phyloP scores from a whole-genome alignment of 768 basidiomycete species.

The Naganishia onofrii region DNA sequence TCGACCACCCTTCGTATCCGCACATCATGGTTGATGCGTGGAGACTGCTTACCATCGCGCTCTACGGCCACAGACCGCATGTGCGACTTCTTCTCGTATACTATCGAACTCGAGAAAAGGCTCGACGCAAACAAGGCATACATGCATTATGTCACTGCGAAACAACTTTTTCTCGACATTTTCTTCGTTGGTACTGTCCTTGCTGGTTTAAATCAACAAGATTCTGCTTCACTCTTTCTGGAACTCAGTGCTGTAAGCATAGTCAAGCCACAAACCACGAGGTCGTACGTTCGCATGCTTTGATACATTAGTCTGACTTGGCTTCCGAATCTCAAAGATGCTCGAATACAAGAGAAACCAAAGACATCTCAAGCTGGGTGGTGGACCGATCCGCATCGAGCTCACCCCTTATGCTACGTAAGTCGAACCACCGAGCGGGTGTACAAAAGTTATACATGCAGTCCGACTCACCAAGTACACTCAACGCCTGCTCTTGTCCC shows the following conservation, averaged over 20 bases:
- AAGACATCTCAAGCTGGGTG: slow-evolving; percentile 1
- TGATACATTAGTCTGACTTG: not conserved
- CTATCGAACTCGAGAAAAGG: slow-evolving; percentile 4
- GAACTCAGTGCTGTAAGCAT: not conserved
- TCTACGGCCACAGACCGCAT: not conserved
- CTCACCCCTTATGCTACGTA: not conserved
- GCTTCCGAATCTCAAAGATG: not conserved
- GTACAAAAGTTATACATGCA: not conserved
- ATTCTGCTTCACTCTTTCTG: not conserved
- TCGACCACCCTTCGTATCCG: not conserved
- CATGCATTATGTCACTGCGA: not conserved
- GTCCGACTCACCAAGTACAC: no score
- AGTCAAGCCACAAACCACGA: no score
- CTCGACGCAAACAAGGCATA: slow-evolving; percentile 8
- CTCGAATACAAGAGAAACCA: slow-evolving; percentile 9
- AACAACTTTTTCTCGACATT: slow-evolving; percentile 9
- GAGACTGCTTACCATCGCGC: not conserved
- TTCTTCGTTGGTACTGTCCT: slow-evolving; percentile 12
- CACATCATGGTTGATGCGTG: no score
- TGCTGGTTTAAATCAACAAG: slow-evolving; percentile 2
- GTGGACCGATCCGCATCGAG: not conserved
- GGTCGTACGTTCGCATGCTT: not conserved
- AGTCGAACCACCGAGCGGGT: not conserved
- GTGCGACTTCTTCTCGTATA: slow-evolving; percentile 17
- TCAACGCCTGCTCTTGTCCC: not conserved